Evolutionary conservation across 495 filamentous ascomycete genomes (phyloP), one percentile per base, ranked within the genome.

Genomic region (Hyaloscypha hepaticicola): DNA sequence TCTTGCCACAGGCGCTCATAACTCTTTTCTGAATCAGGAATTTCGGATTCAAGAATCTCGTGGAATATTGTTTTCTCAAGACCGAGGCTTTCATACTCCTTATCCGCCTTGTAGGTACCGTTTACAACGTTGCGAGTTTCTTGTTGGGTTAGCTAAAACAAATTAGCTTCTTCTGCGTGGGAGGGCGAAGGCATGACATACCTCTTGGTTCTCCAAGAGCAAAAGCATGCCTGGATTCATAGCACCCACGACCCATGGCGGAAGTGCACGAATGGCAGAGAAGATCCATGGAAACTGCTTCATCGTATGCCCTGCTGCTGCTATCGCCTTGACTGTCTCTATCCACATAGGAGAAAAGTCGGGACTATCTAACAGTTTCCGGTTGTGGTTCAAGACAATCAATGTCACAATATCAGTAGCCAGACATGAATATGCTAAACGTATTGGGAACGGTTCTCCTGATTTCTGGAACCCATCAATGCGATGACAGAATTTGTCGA

Each of bases 1-100:
- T 78, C 74, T 2, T 73, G 70, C 1, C 66, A 63, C 9, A 77
- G 53, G 16, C 74, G 64, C 14, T 74, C 66, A 49, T 70, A 67
- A 22, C 41, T 59, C 50, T 72, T 74, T 57, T 78, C 76, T 22
- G 59, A 63, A 0, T 34, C 38, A 0, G 72, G 68, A 2, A 75
- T 62, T 34, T 65, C 61, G 26, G 57, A 57, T 16, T 58, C 66
- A 28, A 57, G 55, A 16, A 69, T 19, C 19, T 57, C 48, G n/a
- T 66, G 56, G 41, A 66, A 66, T n/a, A 66, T 22, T 28, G 45
- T 53, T 31, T 65, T 58, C 49, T 65, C 55, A 16, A 58, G 26
- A 24, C 52, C 55, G 3, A 64, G 49, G 16, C 24, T 14, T 41
- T 16, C 28, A 19, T 41, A 24, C 14, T 62, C 26, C 27, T 34